Evolutionary conservation across 345 rosid genomes (phyloP).

Genomic region (Erysimum cheiranthoides): DNA sequence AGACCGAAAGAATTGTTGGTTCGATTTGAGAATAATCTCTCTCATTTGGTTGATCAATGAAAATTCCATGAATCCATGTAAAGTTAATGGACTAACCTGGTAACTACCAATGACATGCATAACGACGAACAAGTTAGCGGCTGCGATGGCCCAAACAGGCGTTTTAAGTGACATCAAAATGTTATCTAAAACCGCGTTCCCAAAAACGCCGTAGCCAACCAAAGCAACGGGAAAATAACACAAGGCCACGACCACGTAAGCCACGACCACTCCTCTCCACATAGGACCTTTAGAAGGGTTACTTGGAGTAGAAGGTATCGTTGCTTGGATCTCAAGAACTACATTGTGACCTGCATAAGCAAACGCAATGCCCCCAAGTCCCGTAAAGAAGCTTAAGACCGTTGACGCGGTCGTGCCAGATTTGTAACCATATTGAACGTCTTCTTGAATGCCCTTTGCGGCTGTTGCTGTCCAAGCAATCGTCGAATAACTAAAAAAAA

Average conservation of each 20-base stretch:
- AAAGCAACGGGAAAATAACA: slow-evolving; percentile 77
- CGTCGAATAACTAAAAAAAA: slow-evolving; percentile 57
- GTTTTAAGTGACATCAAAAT: slow-evolving; percentile 62
- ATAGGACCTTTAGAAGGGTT: slow-evolving; percentile 73
- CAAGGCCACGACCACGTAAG: slow-evolving; percentile 61
- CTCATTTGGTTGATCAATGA: not conserved
- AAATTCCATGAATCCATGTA: not conserved
- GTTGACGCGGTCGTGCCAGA: slow-evolving; percentile 47
- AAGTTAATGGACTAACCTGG: slow-evolving; percentile 51
- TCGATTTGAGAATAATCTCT: no score
- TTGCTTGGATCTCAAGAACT: slow-evolving; percentile 76
- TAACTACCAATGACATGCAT: slow-evolving; percentile 79
- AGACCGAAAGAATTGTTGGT: not conserved
- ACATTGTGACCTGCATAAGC: slow-evolving; percentile 76
- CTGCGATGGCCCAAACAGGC: slow-evolving; percentile 64
- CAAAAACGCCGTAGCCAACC: slow-evolving; percentile 59
- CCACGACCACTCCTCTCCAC: slow-evolving; percentile 69
- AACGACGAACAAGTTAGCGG: slow-evolving; percentile 64
- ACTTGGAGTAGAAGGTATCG: slow-evolving; percentile 67
- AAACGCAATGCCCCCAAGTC: slow-evolving; percentile 70
- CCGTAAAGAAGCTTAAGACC: slow-evolving; percentile 54
- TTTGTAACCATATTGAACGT: slow-evolving; percentile 49
- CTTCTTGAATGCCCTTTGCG: slow-evolving; percentile 50
- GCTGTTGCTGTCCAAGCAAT: slow-evolving; percentile 66
- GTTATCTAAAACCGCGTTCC: slow-evolving; percentile 67